Percentiles rank a stretch among this genome's conserved stretches.
Conservation (phyloP, 2,329 filamentous ascomycete genomes). For the Pseudocercospora fuligena region DNA sequence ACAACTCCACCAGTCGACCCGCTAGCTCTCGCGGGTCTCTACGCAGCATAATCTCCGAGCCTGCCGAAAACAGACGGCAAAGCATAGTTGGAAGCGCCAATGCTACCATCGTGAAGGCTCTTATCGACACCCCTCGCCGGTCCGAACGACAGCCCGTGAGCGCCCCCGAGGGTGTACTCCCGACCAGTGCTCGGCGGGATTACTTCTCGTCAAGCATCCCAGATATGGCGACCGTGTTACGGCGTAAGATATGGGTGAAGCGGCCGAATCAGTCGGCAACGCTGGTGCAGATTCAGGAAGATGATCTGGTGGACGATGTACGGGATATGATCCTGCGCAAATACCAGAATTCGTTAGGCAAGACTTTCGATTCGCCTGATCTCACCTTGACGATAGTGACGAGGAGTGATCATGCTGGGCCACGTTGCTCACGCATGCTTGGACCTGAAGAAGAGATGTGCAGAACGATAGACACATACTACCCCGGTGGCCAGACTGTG, state of each 20-base stretch:
- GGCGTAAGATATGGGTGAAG: conserved; percentile 93
- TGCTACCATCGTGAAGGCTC: conserved; percentile 55
- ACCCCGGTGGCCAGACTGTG: conserved; percentile 82
- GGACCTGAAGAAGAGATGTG: conserved; percentile 86
- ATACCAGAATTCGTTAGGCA: conserved; percentile 90
- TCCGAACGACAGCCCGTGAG: conserved; percentile 18
- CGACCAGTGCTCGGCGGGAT: conserved; percentile 29
- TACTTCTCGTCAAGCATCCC: conserved; percentile 38
- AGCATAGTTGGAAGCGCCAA: conserved; percentile 47
- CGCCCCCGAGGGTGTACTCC: conserved; percentile 13
- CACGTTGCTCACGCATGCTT: conserved; percentile 66
- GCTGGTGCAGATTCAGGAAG: conserved; percentile 80
- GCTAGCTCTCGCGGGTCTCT: neutral
- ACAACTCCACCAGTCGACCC: neutral
- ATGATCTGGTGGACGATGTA: conserved; percentile 92
- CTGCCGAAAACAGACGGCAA: conserved; percentile 37
- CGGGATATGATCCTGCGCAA: conserved; percentile 90
- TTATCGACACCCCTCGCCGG: conserved; percentile 54
- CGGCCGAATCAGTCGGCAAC: conserved; percentile 84
- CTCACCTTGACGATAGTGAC: conserved; percentile 77
- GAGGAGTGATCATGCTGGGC: conserved; percentile 50
- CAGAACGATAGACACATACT: conserved; percentile 78
- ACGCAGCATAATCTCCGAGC: neutral
- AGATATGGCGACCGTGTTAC: conserved; percentile 45
- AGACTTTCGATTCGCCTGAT: conserved; percentile 88